Conservation (phyloP, 2,329 filamentous ascomycete species). For the Podosphaera fusca region DNA sequence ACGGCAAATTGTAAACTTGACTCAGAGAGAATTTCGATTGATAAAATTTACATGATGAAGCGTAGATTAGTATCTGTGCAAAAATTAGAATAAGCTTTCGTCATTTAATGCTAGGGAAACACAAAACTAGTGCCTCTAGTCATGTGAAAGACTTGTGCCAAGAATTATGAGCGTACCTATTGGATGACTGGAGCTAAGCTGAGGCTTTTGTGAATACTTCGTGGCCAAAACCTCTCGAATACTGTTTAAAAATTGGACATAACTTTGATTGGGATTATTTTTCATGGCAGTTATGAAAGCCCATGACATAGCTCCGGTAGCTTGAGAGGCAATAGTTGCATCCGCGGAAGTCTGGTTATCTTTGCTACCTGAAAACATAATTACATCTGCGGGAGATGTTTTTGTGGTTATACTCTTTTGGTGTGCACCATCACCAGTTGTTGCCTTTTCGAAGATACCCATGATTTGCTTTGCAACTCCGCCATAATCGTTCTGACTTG, state of each 20-base stretch:
- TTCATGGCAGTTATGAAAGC: slow-evolving; percentile 77
- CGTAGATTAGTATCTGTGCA: not conserved
- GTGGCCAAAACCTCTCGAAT: slow-evolving; percentile 66
- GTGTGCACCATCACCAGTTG: slow-evolving; percentile 51
- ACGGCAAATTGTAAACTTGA: too few relatives aligned
- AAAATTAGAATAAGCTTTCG: not conserved
- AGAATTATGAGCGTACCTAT: slow-evolving; percentile 37
- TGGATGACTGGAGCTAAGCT: slow-evolving; percentile 84
- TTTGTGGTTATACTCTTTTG: slow-evolving; percentile 67
- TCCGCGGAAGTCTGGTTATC: slow-evolving; percentile 63
- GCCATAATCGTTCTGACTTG: slow-evolving; percentile 59
- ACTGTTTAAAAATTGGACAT: slow-evolving; percentile 79
- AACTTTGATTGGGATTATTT: slow-evolving; percentile 66
- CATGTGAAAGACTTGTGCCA: not conserved
- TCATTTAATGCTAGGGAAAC: not conserved
- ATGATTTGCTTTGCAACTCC: slow-evolving; percentile 58
- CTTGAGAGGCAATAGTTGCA: slow-evolving; percentile 57
- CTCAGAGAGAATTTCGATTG: too few relatives aligned
- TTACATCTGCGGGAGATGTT: slow-evolving; percentile 79
- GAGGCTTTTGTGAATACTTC: slow-evolving; percentile 82
- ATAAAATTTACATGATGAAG: not conserved
- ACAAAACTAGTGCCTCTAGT: not conserved
- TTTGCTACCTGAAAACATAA: slow-evolving; percentile 95
- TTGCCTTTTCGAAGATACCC: slow-evolving; percentile 57
- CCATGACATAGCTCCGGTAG: slow-evolving; percentile 92